These are phyloP conservation scores for Hyaloscypha hepaticicola DNA, from an alignment of 495 filamentous ascomycete genomes.

Conservation along the genomic window DNA sequence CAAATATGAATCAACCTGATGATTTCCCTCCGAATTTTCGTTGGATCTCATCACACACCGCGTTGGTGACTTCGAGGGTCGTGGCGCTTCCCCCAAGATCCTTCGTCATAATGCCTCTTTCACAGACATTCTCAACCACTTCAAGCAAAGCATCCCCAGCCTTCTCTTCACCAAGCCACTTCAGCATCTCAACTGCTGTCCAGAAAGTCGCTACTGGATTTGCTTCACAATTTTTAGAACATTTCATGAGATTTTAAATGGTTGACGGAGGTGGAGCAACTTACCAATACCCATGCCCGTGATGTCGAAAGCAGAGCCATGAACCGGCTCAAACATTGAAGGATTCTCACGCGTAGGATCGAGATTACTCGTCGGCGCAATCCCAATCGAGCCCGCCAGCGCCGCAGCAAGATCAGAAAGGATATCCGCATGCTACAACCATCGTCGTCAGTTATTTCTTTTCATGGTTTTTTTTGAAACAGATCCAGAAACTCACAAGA, in stretches of 20 bases:
- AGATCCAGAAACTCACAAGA: constrained; percentile 25
- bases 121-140: constrained; percentile 60
- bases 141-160: constrained; percentile 56
- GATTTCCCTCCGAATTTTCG: not conserved
- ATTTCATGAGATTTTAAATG: not conserved
- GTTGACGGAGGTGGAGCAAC: not conserved
- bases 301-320: constrained; percentile 70
- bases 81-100: constrained; percentile 57
- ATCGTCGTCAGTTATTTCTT: not conserved
- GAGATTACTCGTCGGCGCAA: constrained; percentile 74
- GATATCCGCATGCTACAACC: constrained; percentile 49
- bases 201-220: constrained; percentile 73
- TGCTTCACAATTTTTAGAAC: constrained; percentile 34
- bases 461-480: not conserved
- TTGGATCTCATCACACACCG: constrained; percentile 58
- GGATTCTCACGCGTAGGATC: constrained; percentile 60
- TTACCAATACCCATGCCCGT: constrained; percentile 59
- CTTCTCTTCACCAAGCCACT: constrained; percentile 58
- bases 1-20: not conserved
- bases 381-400: constrained; percentile 79
- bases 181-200: constrained; percentile 67
- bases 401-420: constrained; percentile 72
- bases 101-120: constrained; percentile 54
- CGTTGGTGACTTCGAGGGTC: constrained; percentile 61
- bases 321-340: constrained; percentile 88